Percentiles rank a stretch among this genome's conserved stretches.
Conservation (phyloP, 495 filamentous ascomycete species). For the Talaromyces thailandensis region DNA sequence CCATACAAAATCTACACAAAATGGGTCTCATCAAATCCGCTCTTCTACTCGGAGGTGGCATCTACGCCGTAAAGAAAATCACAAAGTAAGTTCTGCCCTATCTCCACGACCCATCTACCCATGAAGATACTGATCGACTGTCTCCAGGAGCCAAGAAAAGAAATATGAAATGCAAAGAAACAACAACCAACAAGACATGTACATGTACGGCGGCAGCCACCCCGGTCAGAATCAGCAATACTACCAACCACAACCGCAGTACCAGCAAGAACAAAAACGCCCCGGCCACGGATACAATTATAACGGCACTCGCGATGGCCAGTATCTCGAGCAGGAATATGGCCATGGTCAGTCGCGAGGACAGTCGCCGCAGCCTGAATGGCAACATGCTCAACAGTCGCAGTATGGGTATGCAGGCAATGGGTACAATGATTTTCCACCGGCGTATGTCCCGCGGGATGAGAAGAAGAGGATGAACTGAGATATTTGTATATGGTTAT, state of each 20-base stretch:
- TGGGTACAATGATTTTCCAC: not conserved
- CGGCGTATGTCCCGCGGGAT: not conserved
- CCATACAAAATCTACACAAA: not conserved
- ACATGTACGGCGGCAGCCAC: not conserved
- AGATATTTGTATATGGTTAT: not conserved
- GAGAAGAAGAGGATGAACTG: not conserved
- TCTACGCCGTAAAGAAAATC: not conserved
- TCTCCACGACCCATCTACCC: no score
- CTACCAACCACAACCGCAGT: not conserved
- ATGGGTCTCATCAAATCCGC: constrained; percentile 3
- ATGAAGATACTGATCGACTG: not conserved
- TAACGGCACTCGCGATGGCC: not conserved
- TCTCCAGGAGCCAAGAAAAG: constrained; percentile 2
- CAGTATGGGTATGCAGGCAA: not conserved
- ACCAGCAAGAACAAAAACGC: not conserved
- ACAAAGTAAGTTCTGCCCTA: not conserved
- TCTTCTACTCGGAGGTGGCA: not conserved
- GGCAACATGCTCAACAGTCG: not conserved
- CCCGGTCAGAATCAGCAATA: not conserved
- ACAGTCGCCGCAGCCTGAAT: not conserved
- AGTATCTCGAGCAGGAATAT: not conserved
- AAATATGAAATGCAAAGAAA: not conserved
- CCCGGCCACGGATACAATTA: not conserved
- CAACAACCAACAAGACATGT: not conserved
- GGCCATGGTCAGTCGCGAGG: not conserved